phyloP scores from a whole-genome alignment of 1,284 basidiomycete species.

The Peniophora sp. region DNA sequence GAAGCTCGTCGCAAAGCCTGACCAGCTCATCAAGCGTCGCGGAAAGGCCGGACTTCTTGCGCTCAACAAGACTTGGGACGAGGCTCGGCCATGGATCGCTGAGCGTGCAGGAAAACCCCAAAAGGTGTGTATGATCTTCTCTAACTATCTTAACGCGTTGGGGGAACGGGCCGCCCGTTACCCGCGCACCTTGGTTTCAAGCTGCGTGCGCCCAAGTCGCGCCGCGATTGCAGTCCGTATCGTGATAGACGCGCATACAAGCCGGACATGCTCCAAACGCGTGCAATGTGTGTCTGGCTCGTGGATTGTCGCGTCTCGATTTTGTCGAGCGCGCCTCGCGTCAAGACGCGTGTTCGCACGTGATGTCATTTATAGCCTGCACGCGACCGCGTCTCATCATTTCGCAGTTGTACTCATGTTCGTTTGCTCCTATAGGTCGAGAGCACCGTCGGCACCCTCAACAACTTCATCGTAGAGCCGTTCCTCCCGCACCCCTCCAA shows the following conservation, averaged over 20 bases:
- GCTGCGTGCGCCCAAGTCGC: not conserved
- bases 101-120: conserved; percentile 91
- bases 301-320: conserved; percentile 2
- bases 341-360: conserved; percentile 3
- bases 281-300: not conserved
- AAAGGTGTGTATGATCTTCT: conserved; percentile 45
- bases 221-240: not conserved
- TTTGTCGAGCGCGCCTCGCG: not conserved
- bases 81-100: conserved; percentile 82
- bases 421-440: conserved; percentile 63
- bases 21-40: conserved; percentile 99
- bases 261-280: not conserved
- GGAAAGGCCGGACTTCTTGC: conserved; percentile 95
- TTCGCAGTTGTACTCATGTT: conserved; percentile 1
- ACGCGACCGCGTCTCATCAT: not conserved
- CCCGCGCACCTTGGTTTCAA: not conserved
- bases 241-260: not conserved
- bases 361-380: not conserved
- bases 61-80: conserved; percentile 90
- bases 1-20: conserved; percentile 91
- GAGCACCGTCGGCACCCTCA: conserved; percentile 87
- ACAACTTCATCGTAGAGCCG: conserved; percentile 97
- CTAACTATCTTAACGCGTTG: not conserved
- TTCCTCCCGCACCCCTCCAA: conserved; percentile 93
- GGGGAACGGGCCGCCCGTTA: not conserved